Base-by-base conservation (phyloP, 768 basidiomycete genomes). In the Phlebiopsis flavidoalba region DNA sequence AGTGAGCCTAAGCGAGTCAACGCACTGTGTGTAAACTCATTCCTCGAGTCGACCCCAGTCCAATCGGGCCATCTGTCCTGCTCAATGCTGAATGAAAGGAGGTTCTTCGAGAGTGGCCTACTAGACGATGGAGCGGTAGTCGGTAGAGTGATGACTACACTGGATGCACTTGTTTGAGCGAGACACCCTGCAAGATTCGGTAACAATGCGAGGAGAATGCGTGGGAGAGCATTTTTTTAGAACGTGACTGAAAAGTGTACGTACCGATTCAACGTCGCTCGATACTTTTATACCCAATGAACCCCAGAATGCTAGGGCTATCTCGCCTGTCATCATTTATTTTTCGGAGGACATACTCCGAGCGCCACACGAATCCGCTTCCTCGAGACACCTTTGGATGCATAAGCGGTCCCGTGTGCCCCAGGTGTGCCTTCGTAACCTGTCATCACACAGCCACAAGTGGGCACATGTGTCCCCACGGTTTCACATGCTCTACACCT, bases 41-140 rank as follows among this genome's bases (percentile, higher is more conserved):
- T 88, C 36, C 74, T 75, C 2, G 77, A 71, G 6, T 65, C 60
- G 10, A 75, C 76, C 1, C 88, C 87, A 11, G 73, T 73, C 87
- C 88, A 90, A 62, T 88, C 87, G 10, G 77, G 74, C 86, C 86
- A 89, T 35, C 83, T 75, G 64, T 89, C 87, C 70, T 86, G 82
- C 65, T 88, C 88, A 57, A 89, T 80, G 33, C 87, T 89, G 64
- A 88, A 80, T 0, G 84, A 86, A 26, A 88, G 64, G 12, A 87
- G 71, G 11, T 80, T 80, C 7, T 77, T 76, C 8, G 74, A 71
- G 1, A 87, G 70, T 1, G 60, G 59, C 8, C 73, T 67, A 3
- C 82, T 75, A 46, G 52, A 63, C 4, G 66, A 58, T 1, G 80
- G 79, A 19, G 76, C 66, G 10, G 64, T 58, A 43, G 78, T 62